Base-by-base conservation (phyloP, 306 rosid species). In the Cicer chorassanicum region DNA sequence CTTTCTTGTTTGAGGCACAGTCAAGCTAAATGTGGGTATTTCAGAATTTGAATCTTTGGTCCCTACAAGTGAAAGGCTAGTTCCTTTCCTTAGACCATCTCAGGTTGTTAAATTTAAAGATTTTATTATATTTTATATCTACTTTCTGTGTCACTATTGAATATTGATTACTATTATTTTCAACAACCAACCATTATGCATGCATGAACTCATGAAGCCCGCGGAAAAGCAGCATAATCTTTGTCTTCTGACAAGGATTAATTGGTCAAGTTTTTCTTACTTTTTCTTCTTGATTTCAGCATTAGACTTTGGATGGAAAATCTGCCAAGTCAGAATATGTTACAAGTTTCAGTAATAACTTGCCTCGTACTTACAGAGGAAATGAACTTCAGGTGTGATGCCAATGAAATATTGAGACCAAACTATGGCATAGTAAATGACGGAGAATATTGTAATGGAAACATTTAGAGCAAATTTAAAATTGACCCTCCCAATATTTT, bases 211-310 rank as follows among this genome's bases (percentile, higher is more conserved):
- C 56, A 2, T 65, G 55, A n/a, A 51, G 16, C 19, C 21, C 7
- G 1, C 18, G 21, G 48, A 18, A 38, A 15, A 56, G 24, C 11
- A 38, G 5, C 38, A 61, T 36, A 51, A 51, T 48, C 21, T 21
- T 63, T 42, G 1, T 65, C 1, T 12, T 53, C 24, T 29, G 40
- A 65, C 34, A 15, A 39, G 50, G 21, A 6, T 68, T 66, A 38
- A 24, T 38, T 9, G 19, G 12, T 63, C 49, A 15, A 38, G 13
- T n/a, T 62, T 64, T 64, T 68, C 38, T 51, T 70, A 15, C 12
- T 6, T 67, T 55, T 43, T 12, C 50, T 44, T 68, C 75, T 56
- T 56, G 69, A 56, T 45, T 44, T 56, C 51, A 68, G 71, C 82
- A 48, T 59, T 60, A 39, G 65, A 78, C 12, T 46, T 69, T 39